A percentile compares a stretch with the other conserved stretches of the same genome.
phyloP scores from a whole-genome alignment of 2,329 filamentous ascomycete genomes.

The Leptoxyphium fumago region DNA sequence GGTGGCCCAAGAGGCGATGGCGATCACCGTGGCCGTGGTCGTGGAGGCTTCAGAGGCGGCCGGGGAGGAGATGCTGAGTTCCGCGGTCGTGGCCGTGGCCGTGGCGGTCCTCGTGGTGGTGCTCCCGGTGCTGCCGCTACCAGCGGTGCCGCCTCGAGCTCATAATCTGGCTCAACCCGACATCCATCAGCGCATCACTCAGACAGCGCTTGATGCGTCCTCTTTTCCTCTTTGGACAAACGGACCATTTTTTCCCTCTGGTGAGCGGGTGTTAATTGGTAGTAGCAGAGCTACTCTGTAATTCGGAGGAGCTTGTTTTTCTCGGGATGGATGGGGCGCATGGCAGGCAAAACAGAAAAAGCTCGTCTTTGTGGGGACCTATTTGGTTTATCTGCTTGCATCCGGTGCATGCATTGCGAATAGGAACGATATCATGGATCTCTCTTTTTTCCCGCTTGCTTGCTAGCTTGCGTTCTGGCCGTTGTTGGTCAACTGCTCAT shows the following conservation, averaged over 20 bases:
- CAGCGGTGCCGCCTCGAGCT: not conserved
- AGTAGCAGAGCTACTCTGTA: too few relatives aligned
- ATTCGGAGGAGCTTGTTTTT: too few relatives aligned
- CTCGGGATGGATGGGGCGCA: not conserved
- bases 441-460: not conserved
- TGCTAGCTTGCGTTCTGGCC: too few relatives aligned
- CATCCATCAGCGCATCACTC: too few relatives aligned
- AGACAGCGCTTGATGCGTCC: too few relatives aligned
- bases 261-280: too few relatives aligned
- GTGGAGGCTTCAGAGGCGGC: slow-evolving; percentile 29
- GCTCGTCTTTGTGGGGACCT: not conserved
- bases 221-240: too few relatives aligned
- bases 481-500: too few relatives aligned
- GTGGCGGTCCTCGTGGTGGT: slow-evolving; percentile 27
- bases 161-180: not conserved
- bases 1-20: slow-evolving; percentile 4
- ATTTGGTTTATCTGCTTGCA: not conserved
- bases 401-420: not conserved
- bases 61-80: slow-evolving; percentile 24
- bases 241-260: too few relatives aligned
- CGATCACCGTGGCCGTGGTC: slow-evolving; percentile 34
- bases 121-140: not conserved
- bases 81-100: slow-evolving; percentile 23
- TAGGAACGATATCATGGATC: not conserved
- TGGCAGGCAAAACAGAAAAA: not conserved